These are phyloP conservation scores for Ballota nigra DNA, from an alignment of 257 asterid genomes.

Conservation along the genomic window DNA sequence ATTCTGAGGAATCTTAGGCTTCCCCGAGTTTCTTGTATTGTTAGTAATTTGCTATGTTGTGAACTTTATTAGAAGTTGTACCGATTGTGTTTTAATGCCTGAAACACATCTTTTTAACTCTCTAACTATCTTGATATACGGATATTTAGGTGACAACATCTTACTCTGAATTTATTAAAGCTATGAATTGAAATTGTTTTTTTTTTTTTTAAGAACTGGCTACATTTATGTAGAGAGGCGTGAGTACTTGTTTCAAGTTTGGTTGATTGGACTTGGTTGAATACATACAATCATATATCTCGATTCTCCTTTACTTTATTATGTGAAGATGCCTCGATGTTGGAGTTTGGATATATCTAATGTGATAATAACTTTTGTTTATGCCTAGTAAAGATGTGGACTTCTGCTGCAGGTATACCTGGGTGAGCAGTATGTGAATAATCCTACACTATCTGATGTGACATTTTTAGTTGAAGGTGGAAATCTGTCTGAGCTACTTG, in stretches of 20 bases:
- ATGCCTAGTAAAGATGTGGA: background rate
- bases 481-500: conserved; percentile 22
- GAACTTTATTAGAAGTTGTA: background rate
- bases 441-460: conserved; percentile 84
- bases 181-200: too few species aligned
- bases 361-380: background rate
- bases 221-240: too few species aligned
- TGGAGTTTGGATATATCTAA: background rate
- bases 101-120: background rate
- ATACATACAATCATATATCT: too few species aligned
- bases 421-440: conserved; percentile 95
- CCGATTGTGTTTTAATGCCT: background rate
- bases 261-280: too few species aligned
- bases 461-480: conserved; percentile 95
- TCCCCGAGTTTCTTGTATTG: background rate
- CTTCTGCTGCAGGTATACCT: conserved; percentile 76
- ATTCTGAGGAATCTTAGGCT: background rate
- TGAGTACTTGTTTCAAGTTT: too few species aligned
- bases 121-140: background rate
- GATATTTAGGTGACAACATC: background rate
- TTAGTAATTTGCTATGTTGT: background rate
- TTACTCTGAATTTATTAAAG: background rate
- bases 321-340: background rate
- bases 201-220: too few species aligned
- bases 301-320: background rate